These are phyloP conservation scores for Passiflora organensis DNA, from an alignment of 345 rosid genomes.

Conservation along the genomic window DNA sequence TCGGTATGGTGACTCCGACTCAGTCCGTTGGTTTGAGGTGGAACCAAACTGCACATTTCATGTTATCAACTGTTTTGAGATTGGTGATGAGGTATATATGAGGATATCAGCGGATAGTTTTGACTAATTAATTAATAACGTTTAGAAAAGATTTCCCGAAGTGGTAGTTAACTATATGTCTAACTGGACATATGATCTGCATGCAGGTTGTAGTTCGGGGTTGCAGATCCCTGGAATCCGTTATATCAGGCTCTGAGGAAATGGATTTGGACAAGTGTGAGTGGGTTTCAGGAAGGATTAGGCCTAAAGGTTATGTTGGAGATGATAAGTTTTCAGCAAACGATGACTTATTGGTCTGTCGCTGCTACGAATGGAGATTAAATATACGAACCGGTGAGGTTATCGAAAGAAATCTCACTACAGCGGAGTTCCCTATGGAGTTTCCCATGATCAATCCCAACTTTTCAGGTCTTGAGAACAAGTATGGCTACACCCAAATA, in stretches of 20 bases:
- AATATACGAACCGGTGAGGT: constrained; percentile 40
- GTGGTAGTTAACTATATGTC: no score
- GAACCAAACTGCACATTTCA: constrained; percentile 35
- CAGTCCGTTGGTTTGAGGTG: constrained; percentile 40
- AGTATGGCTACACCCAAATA: constrained; percentile 13
- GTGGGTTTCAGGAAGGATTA: constrained; percentile 25
- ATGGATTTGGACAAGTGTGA: constrained; percentile 26
- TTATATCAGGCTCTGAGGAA: constrained; percentile 29
- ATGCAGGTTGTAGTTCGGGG: constrained; percentile 47
- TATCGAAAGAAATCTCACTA: constrained; percentile 30
- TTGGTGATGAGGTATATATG: constrained; percentile 33
- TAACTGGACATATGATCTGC: neutral
- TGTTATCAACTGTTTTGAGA: constrained; percentile 43
- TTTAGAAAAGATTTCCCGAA: no score
- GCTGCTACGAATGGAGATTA: constrained; percentile 41
- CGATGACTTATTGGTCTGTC: constrained; percentile 18
- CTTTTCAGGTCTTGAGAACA: neutral
- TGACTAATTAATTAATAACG: no score
- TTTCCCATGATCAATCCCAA: constrained; percentile 12
- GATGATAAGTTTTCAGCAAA: neutral
- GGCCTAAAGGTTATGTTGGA: neutral
- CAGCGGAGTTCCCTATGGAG: constrained; percentile 31
- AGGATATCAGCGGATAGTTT: neutral
- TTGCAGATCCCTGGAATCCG: constrained; percentile 36
- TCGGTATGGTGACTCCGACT: constrained; percentile 39